Evolutionary conservation across 768 basidiomycete genomes (phyloP), one percentile per base, ranked within the genome.

Genomic region (Phylloporus sp.): DNA sequence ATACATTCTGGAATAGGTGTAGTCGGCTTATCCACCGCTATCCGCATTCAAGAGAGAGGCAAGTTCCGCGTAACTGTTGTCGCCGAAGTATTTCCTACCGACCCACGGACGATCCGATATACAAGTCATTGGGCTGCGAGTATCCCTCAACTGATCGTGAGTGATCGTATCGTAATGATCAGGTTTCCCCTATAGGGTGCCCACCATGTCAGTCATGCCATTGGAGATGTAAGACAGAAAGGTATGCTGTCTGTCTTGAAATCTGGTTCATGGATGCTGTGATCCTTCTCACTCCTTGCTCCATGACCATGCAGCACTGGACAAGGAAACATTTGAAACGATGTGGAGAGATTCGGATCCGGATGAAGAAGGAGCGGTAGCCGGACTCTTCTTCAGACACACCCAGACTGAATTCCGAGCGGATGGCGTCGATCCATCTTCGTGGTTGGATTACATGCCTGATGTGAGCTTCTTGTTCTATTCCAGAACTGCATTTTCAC

Each of bases 101-200:
- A 92, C 65, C 76, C 80, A 1, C 85, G 84, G 69, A 77, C 75
- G n/a, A 83, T 86, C 62, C 76, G 76, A 47, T 92, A 88, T 59
- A 88, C 91, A 2, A 88, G 86, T 64, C 80, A 80, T 29, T 91
- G 90, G 90, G 90, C 90, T 32, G 90, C 88, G 56, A 56, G 84
- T 73, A 20, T 13, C 23, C 12, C 23, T 18, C 20, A 16, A 35
- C 16, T 27, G 6, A 26, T 44, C 23, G 20, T 18, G 11, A 44
- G n/a, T 16, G 32, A 41, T 47, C 49, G 20, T 44, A 13, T 26
- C 27, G 22, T 38, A 38, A 24, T 27, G 26, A 43, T 31, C 22
- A 13, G 23, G 27, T 39, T 49, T 34, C 6, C 1, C 43, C n/a
- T 45, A 28, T 44, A 92, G 90, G 90, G 89, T 31, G 91, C 87